Base-by-base conservation (phyloP, 2,329 filamentous ascomycete genomes). In the Hypoxylon sp. region DNA sequence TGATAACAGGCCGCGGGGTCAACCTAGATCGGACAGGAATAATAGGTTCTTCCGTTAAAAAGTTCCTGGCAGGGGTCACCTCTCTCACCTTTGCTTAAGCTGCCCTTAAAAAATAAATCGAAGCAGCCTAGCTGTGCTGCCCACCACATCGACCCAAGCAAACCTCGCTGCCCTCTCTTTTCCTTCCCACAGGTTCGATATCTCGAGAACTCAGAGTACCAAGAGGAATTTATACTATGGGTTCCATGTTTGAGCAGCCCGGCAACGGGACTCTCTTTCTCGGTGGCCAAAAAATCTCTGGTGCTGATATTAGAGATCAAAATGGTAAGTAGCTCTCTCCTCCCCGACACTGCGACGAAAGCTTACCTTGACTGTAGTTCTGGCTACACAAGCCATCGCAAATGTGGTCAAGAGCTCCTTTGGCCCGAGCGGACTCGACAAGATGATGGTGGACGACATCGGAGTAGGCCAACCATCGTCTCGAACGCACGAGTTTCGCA, bases 371-470 rank as follows among this genome's bases (percentile, higher is more conserved):
- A 4, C 6, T 43, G 23, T 72, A 93, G 95, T 98, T 45, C 86
- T 92, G 68, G 95, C 95, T 67, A 98, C 95, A 41, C 92, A 97
- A 76, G 92, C 94, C 58, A 98, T 99, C 72, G 90, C 95, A 71
- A 99, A 98, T 87, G 93, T 99, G 58, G 92, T 99, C 77, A 98
- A 97, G 83, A 97, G 91, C 78, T 99, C 95, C 13, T 99, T 99
- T 74, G 95, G 95, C 53, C 95, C 95, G 48, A 97, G 92, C 62
- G 95, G 95, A 45, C 85, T 99, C 67, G 95, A 99, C 77, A 99
- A 99, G 86, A 99, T 99, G 95, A 98, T 99, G 95, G 95, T 99
- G 70, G 95, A 99, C 79, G 95, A 99, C 75, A 98, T 99, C 76
- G 95, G 95, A 73, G 89, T 92, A 85, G 70, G 88, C 70, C 55